A percentile compares a stretch with the other conserved stretches of the same genome.
These are phyloP conservation scores for Prunus salicina DNA, from an alignment of 306 rosid genomes.

Conservation along the genomic window DNA sequence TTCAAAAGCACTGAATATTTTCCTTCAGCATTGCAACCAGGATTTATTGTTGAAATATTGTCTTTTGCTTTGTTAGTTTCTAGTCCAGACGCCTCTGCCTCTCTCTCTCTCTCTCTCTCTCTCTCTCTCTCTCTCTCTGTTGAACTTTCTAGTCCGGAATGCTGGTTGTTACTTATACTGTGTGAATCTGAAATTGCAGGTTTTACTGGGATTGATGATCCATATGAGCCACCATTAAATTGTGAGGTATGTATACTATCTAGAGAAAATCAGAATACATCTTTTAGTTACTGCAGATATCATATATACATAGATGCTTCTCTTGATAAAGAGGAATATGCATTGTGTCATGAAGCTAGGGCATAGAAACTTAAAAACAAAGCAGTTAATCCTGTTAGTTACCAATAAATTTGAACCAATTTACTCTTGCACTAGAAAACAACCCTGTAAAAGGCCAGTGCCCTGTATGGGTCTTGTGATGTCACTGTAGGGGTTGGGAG, in stretches of 20 bases:
- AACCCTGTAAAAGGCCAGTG: background rate
- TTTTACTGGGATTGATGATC: slow-evolving; percentile 85
- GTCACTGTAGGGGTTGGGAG: background rate
- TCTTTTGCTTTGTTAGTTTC: background rate
- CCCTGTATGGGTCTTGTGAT: background rate
- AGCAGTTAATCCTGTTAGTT: background rate
- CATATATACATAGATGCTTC: background rate
- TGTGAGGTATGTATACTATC: slow-evolving; percentile 50
- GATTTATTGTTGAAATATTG: background rate
- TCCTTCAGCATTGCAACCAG: background rate
- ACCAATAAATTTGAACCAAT: background rate
- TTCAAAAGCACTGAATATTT: background rate
- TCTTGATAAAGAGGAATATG: background rate
- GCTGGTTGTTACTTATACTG: background rate
- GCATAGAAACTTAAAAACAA: background rate
- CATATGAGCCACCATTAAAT: slow-evolving; percentile 57
- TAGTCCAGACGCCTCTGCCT: background rate
- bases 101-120: too few species aligned
- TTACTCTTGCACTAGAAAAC: background rate
- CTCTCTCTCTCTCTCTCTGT: background rate
- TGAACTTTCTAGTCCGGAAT: background rate
- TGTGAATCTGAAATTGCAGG: slow-evolving; percentile 38
- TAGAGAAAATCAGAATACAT: background rate
- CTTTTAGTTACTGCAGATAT: background rate
- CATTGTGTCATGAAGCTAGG: background rate